These are phyloP conservation scores for Hericium erinaceus DNA, from an alignment of 768 basidiomycete genomes.

Conservation along the genomic window DNA sequence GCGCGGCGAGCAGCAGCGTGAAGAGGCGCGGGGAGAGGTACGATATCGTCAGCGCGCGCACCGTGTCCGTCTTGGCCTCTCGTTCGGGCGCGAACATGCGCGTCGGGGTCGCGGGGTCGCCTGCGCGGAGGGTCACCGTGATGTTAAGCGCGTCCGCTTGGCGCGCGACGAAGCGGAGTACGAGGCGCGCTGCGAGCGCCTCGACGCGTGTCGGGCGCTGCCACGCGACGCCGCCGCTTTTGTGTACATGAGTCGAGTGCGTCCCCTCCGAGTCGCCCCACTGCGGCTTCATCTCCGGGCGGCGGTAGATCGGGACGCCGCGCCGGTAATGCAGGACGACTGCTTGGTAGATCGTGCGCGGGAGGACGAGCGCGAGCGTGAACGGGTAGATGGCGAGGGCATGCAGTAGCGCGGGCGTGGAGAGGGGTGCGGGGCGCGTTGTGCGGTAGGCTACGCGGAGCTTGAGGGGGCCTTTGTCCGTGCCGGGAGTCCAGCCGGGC, in stretches of 20 bases:
- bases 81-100: conserved; percentile 2
- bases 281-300: conserved; percentile 45
- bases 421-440: conserved; percentile 29
- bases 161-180: conserved; percentile 26
- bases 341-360: conserved; percentile 56
- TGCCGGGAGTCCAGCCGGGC: neutral
- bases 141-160: conserved; percentile 28
- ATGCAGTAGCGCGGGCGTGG: conserved; percentile 27
- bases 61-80: neutral
- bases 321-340: conserved; percentile 52
- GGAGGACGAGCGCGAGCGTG: conserved; percentile 42
- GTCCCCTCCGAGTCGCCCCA: neutral
- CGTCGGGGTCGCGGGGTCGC: conserved; percentile 20
- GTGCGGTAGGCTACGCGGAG: conserved; percentile 40
- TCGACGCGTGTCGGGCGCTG: conserved; percentile 24
- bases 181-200: conserved; percentile 17
- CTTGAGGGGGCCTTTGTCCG: conserved; percentile 33
- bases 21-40: conserved; percentile 41
- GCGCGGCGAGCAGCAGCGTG: conserved; percentile 33
- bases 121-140: conserved; percentile 30
- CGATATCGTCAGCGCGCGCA: conserved; percentile 25
- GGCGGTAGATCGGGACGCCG: conserved; percentile 42
- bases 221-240: conserved; percentile 25
- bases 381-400: conserved; percentile 39
- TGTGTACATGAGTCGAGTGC: no score